Evolutionary conservation across 2,329 filamentous ascomycete genomes (phyloP).

Genomic region (Neonectria coccinea): DNA sequence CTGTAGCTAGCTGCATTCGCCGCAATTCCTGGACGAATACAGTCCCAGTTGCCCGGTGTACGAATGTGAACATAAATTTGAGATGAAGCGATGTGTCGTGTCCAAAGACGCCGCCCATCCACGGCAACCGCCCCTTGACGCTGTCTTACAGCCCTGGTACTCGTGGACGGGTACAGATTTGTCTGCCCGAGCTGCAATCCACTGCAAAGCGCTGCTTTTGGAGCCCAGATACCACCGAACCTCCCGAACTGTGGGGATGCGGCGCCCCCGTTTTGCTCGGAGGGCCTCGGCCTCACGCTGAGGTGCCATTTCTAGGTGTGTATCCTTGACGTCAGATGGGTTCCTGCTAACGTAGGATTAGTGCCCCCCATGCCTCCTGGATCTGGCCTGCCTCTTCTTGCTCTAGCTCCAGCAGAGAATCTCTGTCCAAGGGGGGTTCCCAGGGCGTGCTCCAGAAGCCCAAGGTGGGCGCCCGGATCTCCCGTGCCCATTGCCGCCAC

Average conservation of each 20-base stretch:
- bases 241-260: slow-evolving; percentile 25
- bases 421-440: slow-evolving; percentile 6
- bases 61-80: not conserved
- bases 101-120: slow-evolving; percentile 12
- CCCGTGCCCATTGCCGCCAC: slow-evolving; percentile 39
- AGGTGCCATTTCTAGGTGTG: slow-evolving; percentile 22
- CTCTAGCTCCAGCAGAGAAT: slow-evolving; percentile 27
- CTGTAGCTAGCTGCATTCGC: slow-evolving; percentile 5
- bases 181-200: slow-evolving; percentile 16
- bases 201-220: slow-evolving; percentile 20
- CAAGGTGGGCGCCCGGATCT: slow-evolving; percentile 35
- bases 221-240: slow-evolving; percentile 7
- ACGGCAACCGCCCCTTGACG: slow-evolving; percentile 15
- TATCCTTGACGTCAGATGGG: slow-evolving; percentile 45
- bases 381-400: slow-evolving; percentile 32
- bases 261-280: slow-evolving; percentile 28
- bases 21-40: not conserved
- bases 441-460: slow-evolving; percentile 18
- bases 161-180: not conserved
- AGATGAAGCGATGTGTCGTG: not conserved
- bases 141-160: slow-evolving; percentile 4
- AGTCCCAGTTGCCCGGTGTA: slow-evolving; percentile 11
- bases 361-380: slow-evolving; percentile 23
- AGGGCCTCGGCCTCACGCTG: slow-evolving; percentile 38
- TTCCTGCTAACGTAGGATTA: slow-evolving; percentile 33